These are phyloP conservation scores for Theobroma cacao DNA, from an alignment of 345 rosid species.

Conservation along the genomic window DNA sequence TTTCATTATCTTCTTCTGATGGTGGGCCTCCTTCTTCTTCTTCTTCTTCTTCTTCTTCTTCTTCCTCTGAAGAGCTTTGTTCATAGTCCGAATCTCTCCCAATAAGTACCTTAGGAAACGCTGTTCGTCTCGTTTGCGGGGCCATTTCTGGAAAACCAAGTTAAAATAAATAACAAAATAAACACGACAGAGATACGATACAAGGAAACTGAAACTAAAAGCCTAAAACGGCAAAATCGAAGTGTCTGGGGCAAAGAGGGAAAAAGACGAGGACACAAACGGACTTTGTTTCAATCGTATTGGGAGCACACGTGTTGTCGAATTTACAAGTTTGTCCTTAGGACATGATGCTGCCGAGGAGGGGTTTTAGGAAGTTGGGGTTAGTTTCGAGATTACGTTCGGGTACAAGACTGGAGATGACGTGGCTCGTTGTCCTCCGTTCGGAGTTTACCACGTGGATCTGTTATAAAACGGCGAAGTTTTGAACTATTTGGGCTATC, in stretches of 20 bases:
- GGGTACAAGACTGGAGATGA: constrained; percentile 26
- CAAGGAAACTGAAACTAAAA: neutral
- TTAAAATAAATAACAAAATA: neutral
- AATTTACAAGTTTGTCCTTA: constrained; percentile 16
- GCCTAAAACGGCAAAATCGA: neutral
- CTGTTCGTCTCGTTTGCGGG: constrained; percentile 42
- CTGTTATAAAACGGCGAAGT: neutral
- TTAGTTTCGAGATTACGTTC: neutral
- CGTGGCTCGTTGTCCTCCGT: constrained; percentile 33
- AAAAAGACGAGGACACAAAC: neutral
- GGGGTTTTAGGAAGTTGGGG: neutral
- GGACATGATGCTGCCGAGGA: neutral
- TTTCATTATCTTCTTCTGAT: constrained; percentile 36
- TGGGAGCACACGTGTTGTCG: neutral
- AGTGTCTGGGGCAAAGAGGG: neutral
- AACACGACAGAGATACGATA: constrained; percentile 14
- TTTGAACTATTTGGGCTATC: neutral
- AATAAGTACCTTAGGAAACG: constrained; percentile 59
- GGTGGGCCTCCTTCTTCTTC: constrained; percentile 11
- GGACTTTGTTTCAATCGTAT: constrained; percentile 3
- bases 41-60: constrained; percentile 37
- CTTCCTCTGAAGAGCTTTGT: constrained; percentile 62
- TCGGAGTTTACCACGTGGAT: neutral
- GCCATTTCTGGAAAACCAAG: constrained; percentile 41
- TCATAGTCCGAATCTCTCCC: constrained; percentile 80